Percentiles rank a stretch among this genome's conserved stretches.
Evolutionary conservation across 306 rosid species (phyloP).

Genomic region (Styphnolobium japonicum): DNA sequence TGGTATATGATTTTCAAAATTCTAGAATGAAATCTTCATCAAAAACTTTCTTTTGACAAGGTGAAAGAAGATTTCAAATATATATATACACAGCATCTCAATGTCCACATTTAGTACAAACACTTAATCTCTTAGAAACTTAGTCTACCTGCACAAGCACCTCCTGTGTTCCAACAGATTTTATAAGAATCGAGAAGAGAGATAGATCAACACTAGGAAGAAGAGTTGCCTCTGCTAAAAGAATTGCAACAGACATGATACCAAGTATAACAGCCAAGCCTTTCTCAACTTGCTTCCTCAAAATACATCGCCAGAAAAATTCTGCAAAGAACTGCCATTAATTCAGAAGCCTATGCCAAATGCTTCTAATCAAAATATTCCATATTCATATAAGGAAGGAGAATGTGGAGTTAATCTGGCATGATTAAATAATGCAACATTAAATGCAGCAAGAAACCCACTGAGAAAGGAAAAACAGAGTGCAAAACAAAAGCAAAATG

Average conservation of each 20-base stretch:
- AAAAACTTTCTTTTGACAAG: constrained; percentile 5
- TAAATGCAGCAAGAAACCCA: background rate
- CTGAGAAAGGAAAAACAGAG: background rate
- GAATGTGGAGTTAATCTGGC: background rate
- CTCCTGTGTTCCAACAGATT: constrained; percentile 73
- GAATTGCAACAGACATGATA: constrained; percentile 87
- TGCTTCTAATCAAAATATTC: background rate
- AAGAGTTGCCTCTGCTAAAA: constrained; percentile 92
- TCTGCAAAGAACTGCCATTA: constrained; percentile 56
- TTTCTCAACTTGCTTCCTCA: constrained; percentile 76
- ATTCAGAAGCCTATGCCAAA: constrained; percentile 21
- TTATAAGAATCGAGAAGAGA: constrained; percentile 87
- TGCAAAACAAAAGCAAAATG: background rate
- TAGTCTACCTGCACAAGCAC: constrained; percentile 86
- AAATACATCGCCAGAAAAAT: constrained; percentile 88
- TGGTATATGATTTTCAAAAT: background rate
- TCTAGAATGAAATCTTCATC: constrained; percentile 9
- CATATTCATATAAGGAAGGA: constrained; percentile 7
- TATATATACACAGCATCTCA: background rate
- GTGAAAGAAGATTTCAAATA: background rate
- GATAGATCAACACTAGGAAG: constrained; percentile 86
- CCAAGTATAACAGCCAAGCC: constrained; percentile 79
- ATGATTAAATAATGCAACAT: background rate
- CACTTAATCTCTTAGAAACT: constrained; percentile 1
- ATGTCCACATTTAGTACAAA: constrained; percentile 2